A percentile compares a stretch with the other conserved stretches of the same genome.
Evolutionary conservation across 495 filamentous ascomycete genomes (phyloP).

Genomic region (Talaromyces wortmannii): DNA sequence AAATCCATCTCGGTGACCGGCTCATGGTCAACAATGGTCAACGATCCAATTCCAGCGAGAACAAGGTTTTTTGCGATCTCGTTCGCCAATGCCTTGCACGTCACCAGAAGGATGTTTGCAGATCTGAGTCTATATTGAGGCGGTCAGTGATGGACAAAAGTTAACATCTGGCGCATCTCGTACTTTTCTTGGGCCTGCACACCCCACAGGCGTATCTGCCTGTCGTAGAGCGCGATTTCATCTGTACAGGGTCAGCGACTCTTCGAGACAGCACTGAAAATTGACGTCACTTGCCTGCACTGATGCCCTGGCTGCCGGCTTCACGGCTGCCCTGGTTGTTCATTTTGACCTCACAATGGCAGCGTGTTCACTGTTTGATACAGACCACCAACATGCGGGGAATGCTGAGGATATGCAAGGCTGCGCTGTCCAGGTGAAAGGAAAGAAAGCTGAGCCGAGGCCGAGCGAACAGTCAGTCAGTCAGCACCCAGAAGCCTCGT

Average conservation of each 20-base stretch:
- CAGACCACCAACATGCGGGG: too few species aligned
- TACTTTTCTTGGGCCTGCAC: conserved; percentile 84
- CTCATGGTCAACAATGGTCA: conserved; percentile 84
- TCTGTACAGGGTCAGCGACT: conserved; percentile 40
- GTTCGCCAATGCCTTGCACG: conserved; percentile 82
- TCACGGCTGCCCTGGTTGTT: background rate
- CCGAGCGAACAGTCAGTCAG: too few species aligned
- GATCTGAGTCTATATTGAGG: conserved; percentile 62
- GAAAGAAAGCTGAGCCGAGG: too few species aligned
- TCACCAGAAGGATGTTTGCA: conserved; percentile 85
- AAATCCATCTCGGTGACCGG: conserved; percentile 74
- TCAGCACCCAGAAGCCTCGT: too few species aligned
- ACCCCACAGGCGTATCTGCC: conserved; percentile 98
- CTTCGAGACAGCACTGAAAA: background rate
- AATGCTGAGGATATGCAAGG: too few species aligned
- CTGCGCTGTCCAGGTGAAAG: too few species aligned
- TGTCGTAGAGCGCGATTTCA: conserved; percentile 96
- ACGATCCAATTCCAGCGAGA: conserved; percentile 82
- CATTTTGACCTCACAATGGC: background rate
- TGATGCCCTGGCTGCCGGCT: conserved; percentile 36
- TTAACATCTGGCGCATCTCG: conserved; percentile 5
- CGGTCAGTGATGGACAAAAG: background rate
- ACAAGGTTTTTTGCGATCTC: conserved; percentile 98
- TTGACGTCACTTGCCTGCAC: conserved; percentile 33
- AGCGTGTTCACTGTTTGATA: background rate